These are phyloP conservation scores for Epichloe coenophiala DNA, from an alignment of 2,329 filamentous ascomycete genomes.

Conservation along the genomic window DNA sequence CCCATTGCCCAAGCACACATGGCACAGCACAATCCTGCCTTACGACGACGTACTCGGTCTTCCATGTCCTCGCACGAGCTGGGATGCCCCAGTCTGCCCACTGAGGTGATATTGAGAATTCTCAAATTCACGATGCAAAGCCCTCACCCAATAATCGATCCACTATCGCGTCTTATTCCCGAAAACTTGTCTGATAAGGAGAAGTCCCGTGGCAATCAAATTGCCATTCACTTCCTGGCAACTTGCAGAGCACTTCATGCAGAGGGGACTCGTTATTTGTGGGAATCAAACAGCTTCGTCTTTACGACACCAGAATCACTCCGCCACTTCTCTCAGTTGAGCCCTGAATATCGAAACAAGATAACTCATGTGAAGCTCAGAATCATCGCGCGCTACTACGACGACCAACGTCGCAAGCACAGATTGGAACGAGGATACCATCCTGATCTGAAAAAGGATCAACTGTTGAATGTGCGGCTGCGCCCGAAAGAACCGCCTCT, in stretches of 20 bases:
- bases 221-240: constrained; percentile 39
- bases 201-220: constrained; percentile 29
- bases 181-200: constrained; percentile 32
- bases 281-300: constrained; percentile 38
- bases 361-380: constrained; percentile 36
- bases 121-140: constrained; percentile 38
- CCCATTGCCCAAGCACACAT: constrained; percentile 20
- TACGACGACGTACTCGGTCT: constrained; percentile 19
- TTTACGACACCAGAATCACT: constrained; percentile 41
- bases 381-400: constrained; percentile 41
- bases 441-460: constrained; percentile 25
- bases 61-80: constrained; percentile 16
- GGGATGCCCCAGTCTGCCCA: constrained; percentile 31
- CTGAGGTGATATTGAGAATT: constrained; percentile 38
- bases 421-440: constrained; percentile 30
- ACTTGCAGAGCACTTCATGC: constrained; percentile 35
- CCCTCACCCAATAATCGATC: constrained; percentile 37
- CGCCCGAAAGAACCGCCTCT: constrained; percentile 32
- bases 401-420: constrained; percentile 32
- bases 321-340: constrained; percentile 33
- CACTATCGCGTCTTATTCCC: constrained; percentile 29
- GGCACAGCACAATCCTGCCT: constrained; percentile 17
- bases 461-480: constrained; percentile 27
- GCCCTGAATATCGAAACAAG: constrained; percentile 25
- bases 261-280: constrained; percentile 36